Evolutionary conservation across 2,329 filamentous ascomycete genomes (phyloP), one percentile per base, ranked within the genome.

Genomic region (Aphanoascus verrucosus): DNA sequence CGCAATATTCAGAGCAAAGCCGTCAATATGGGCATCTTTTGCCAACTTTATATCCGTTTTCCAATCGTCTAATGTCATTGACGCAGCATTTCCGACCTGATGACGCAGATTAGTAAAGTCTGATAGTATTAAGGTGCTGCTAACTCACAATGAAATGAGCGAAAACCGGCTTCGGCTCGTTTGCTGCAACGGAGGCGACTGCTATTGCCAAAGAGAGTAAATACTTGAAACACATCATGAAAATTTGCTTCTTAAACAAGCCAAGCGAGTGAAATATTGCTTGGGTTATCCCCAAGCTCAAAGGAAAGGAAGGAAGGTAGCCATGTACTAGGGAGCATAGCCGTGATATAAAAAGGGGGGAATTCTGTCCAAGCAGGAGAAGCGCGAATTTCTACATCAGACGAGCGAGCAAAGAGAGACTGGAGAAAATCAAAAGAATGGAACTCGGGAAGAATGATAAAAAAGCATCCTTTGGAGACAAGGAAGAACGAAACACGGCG

Each of bases 61-160:
- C 56, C 57, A 61, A 38, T 61, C 51, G n/a, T 49, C 48, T 14
- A 42, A 28, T 12, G 53, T 56, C 56, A 59, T 58, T 5, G 32
- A 47, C 6, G 56, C 56, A 5, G 54, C 57, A 52, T 58, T 56
- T 31, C 57, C 56, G 28, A 57, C 52, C 64, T 2, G 19, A 8
- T 19, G 1, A n/a, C 1, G 14, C 34, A 50, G n/a, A 23, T 15
- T 34, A 23, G 15, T 8, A 42, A n/a, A 20, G 37, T 45, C 12
- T 20, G 23, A n/a, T 38, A 9, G 20, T 14, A 14, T 19, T 23
- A 48, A 14, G 9, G 45, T 12, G 32, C 35, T 19, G 37, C 23
- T 19, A 38, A 55, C 64, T 60, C 55, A 67, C 66, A 28, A 69
- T 63, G 43, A 66, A 68, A 57, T 69, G 67, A 15, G 67, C 66